Percentiles rank a stretch among this genome's conserved stretches.
phyloP scores from a whole-genome alignment of 805 yeast species.

The Pichia deserticola region DNA sequence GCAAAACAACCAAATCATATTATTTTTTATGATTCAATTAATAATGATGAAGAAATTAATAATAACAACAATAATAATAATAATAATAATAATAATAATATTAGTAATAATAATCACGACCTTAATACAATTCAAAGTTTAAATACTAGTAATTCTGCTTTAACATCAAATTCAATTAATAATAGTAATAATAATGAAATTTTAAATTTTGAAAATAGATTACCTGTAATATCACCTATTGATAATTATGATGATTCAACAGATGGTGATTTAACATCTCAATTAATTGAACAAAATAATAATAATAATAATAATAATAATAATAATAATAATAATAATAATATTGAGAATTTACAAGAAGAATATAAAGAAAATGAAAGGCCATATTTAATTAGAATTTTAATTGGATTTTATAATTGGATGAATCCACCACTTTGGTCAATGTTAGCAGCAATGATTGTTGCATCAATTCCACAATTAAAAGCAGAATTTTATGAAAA shows the following conservation, averaged over 20 bases:
- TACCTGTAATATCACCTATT: background rate
- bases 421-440: constrained; percentile 86
- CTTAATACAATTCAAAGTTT: background rate
- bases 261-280: background rate
- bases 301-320: background rate
- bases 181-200: background rate
- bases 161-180: background rate
- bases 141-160: background rate
- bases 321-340: background rate
- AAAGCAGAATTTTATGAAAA: constrained; percentile 51
- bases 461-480: constrained; percentile 57
- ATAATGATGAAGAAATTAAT: background rate
- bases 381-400: background rate
- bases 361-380: constrained; percentile 2
- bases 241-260: background rate
- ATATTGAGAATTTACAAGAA: background rate
- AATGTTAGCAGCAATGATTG: constrained; percentile 59
- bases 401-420: constrained; percentile 14
- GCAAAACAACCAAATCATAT: constrained; percentile 40
- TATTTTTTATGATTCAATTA: constrained; percentile 12
- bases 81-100: background rate
- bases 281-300: constrained; percentile 7
- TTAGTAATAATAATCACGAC: background rate
- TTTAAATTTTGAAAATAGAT: background rate
- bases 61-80: too few relatives aligned